Base-by-base conservation (phyloP, 2,329 filamentous ascomycete genomes). In the Fusarium caatingaense region DNA sequence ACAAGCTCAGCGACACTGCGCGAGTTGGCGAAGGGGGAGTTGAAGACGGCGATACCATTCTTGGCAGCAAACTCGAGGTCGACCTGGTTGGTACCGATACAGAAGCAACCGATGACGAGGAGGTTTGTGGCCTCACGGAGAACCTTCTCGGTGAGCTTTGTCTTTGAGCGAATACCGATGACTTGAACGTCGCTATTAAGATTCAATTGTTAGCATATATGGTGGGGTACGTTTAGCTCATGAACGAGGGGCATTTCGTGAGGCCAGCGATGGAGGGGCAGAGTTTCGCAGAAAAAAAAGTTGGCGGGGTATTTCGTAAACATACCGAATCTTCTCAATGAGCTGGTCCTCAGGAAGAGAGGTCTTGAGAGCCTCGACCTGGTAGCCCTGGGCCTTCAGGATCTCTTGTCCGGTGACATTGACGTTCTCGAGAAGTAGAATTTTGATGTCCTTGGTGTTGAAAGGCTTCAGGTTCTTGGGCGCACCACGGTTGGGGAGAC, bases 1-100 rank as follows among this genome's bases (percentile, higher is more conserved):
- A 98, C 94, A 60, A 98, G 86, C 84, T 99, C 96, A 60, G 96
- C 96, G 54, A 99, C 96, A 79, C 93, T 97, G 79, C 96, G 92
- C 11, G 95, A 98, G 83, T 99, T 99, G 83, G 93, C 94, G 83
- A 99, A 99, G 3, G 96, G 96, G 47, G 96, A 98, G 84, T 99
- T 99, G 89, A 99, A 99, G 70, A 99, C 96, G 37, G 94, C 94
- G 79, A 98, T 97, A 72, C 96, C 94, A 78, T 92, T 89, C 73
- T 87, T 86, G 49, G 93, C 93, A 30, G 94, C 93, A 78, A 89
- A 95, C 66, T 93, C 88, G 64, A 97, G 89, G 79, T 97, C 91
- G 71, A 97, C 94, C 80, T 97, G 94, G 83, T 97, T 98, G 60
- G 96, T 99, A 72, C 96, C 96, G 76, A 99, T 99, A 81, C 96